These are phyloP conservation scores for Ophiocordyceps robertsii DNA, from an alignment of 2,329 filamentous ascomycete genomes.

Conservation along the genomic window DNA sequence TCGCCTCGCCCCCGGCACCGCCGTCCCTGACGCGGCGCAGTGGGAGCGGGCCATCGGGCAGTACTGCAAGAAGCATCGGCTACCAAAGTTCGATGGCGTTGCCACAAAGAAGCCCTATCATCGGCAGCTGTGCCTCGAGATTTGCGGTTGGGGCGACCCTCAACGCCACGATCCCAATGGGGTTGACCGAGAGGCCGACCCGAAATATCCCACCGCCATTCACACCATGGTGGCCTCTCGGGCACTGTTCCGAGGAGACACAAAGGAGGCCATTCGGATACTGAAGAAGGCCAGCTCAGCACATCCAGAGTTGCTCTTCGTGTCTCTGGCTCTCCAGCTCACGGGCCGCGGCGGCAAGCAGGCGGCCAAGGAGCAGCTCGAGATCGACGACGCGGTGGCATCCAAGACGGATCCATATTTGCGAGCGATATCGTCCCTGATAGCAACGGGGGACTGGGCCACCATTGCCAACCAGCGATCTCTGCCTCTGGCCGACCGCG, in stretches of 20 bases:
- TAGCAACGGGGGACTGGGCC: slow-evolving; percentile 65
- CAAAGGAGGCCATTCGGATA: slow-evolving; percentile 53
- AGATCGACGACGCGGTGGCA: slow-evolving; percentile 45
- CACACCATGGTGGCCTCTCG: slow-evolving; percentile 66
- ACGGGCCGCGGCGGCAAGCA: slow-evolving; percentile 36
- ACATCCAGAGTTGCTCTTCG: slow-evolving; percentile 52
- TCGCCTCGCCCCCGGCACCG: slow-evolving; percentile 31
- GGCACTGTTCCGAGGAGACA: slow-evolving; percentile 61
- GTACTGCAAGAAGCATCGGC: slow-evolving; percentile 47
- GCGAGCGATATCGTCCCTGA: slow-evolving; percentile 64
- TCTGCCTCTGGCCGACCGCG: slow-evolving; percentile 60
- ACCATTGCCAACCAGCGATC: slow-evolving; percentile 60
- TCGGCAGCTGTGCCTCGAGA: slow-evolving; percentile 59
- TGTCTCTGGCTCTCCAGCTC: slow-evolving; percentile 52
- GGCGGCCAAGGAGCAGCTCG: slow-evolving; percentile 34
- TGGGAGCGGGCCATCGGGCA: slow-evolving; percentile 51
- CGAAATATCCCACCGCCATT: slow-evolving; percentile 36
- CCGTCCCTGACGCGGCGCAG: slow-evolving; percentile 31
- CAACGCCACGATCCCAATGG: slow-evolving; percentile 30
- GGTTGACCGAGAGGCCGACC: slow-evolving; percentile 25
- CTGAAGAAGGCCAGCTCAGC: slow-evolving; percentile 53
- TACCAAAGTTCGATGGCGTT: slow-evolving; percentile 50
- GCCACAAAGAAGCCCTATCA: slow-evolving; percentile 54
- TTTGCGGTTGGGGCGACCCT: slow-evolving; percentile 59
- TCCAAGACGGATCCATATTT: slow-evolving; percentile 65